phyloP scores from a whole-genome alignment of 306 rosid species.

The Trifolium repens region DNA sequence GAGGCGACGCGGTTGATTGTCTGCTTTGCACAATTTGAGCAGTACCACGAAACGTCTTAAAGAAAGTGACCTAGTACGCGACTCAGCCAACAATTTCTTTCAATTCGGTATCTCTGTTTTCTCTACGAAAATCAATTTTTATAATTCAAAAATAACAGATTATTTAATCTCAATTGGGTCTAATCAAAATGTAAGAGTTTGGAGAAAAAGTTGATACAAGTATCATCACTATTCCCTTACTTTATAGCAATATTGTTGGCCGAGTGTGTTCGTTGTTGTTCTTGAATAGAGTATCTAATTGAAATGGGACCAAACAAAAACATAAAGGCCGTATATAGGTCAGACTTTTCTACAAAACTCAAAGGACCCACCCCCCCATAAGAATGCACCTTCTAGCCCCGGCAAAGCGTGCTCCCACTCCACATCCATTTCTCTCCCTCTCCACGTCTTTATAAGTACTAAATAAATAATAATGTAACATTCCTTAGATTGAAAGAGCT shows the following conservation, averaged over 20 bases:
- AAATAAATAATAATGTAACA: background rate
- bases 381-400: constrained; percentile 73
- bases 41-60: too few relatives aligned
- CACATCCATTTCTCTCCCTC: constrained; percentile 46
- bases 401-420: constrained; percentile 92
- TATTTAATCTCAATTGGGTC: background rate
- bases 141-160: too few relatives aligned
- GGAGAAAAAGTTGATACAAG: background rate
- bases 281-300: constrained; percentile 35
- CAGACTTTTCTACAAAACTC: constrained; percentile 65
- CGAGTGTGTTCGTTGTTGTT: background rate
- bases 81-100: too few relatives aligned
- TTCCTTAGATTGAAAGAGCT: constrained; percentile 1
- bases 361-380: constrained; percentile 90
- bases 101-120: too few relatives aligned
- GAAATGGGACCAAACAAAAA: constrained; percentile 57
- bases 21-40: too few relatives aligned
- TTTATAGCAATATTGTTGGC: background rate
- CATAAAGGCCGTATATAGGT: constrained; percentile 43
- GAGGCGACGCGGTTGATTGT: too few relatives aligned
- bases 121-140: too few relatives aligned
- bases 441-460: background rate
- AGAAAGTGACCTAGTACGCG: too few relatives aligned
- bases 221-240: background rate
- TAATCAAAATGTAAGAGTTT: background rate